Evolutionary conservation across 2,329 filamentous ascomycete species (phyloP).

Genomic region (Pezizomycotina sp.): DNA sequence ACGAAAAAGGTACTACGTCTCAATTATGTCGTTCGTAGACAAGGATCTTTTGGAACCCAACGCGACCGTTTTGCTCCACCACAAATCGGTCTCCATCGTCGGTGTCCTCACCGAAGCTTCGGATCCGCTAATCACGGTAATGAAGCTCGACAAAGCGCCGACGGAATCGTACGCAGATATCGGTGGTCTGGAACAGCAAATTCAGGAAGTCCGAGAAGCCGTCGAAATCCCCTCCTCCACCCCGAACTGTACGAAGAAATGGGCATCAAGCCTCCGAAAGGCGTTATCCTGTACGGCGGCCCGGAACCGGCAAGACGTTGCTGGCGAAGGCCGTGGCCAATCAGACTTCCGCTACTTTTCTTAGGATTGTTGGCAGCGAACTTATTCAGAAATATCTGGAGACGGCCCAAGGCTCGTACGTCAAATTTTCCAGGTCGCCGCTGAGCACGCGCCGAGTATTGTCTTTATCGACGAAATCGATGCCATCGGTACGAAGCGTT

Average conservation of each 20-base stretch:
- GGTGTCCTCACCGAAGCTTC: slow-evolving; percentile 93
- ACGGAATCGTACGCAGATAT: slow-evolving; percentile 98
- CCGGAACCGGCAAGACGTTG: slow-evolving; percentile 96
- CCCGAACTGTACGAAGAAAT: slow-evolving; percentile 98
- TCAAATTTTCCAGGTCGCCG: slow-evolving; percentile 78
- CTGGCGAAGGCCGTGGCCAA: slow-evolving; percentile 95
- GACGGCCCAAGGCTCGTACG: slow-evolving; percentile 88
- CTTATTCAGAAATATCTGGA: slow-evolving; percentile 98
- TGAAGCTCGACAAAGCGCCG: slow-evolving; percentile 98
- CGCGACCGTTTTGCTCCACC: slow-evolving; percentile 83
- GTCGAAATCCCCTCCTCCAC: slow-evolving; percentile 84
- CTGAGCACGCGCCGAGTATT: slow-evolving; percentile 89
- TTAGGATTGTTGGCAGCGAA: slow-evolving; percentile 92
- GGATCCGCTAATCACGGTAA: slow-evolving; percentile 88
- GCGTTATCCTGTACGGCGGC: slow-evolving; percentile 97
- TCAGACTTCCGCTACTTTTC: slow-evolving; percentile 94
- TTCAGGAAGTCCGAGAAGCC: slow-evolving; percentile 93
- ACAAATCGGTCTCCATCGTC: slow-evolving; percentile 95
- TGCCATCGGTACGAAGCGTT: slow-evolving; percentile 95
- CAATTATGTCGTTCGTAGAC: slow-evolving; percentile 99
- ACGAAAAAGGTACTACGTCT: slow-evolving; percentile 50
- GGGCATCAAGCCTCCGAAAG: slow-evolving; percentile 99
- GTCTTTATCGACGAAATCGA: slow-evolving; percentile 99
- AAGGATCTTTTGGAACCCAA: slow-evolving; percentile 95
- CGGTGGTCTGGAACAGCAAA: slow-evolving; percentile 84